phyloP scores from a whole-genome alignment of 306 rosid genomes.

The Corylus americana region DNA sequence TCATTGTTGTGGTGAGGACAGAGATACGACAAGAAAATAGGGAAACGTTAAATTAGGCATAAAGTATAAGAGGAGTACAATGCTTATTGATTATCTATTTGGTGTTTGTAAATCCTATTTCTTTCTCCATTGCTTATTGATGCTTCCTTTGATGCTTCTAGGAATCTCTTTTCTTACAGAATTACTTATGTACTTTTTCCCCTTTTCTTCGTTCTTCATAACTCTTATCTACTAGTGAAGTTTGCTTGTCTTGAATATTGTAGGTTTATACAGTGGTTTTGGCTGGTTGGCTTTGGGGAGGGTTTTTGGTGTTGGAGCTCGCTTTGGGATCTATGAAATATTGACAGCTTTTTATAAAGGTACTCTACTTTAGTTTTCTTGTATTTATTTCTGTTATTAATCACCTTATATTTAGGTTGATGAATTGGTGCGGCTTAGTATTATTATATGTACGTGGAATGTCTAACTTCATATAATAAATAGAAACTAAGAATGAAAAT shows the following conservation, averaged over 20 bases:
- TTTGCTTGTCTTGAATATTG: constrained; percentile 32
- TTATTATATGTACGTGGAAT: background rate
- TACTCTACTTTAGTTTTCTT: constrained; percentile 23
- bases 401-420: background rate
- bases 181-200: background rate
- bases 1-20: background rate
- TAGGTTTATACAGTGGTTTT: constrained; percentile 76
- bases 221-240: constrained; percentile 13
- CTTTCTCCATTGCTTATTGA: background rate
- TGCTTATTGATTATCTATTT: background rate
- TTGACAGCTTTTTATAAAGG: constrained; percentile 82
- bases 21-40: background rate
- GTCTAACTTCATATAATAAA: background rate
- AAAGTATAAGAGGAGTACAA: background rate
- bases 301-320: constrained; percentile 77
- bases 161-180: background rate
- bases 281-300: constrained; percentile 80
- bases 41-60: background rate
- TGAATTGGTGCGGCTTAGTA: background rate
- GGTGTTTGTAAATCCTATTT: background rate
- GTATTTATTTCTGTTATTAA: background rate
- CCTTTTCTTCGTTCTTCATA: background rate
- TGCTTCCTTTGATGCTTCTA: background rate
- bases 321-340: constrained; percentile 87
- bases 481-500: background rate